Evolutionary conservation across 2,329 filamentous ascomycete genomes (phyloP), one percentile per base, ranked within the genome.

Genomic region (Bretziella fagacearum): DNA sequence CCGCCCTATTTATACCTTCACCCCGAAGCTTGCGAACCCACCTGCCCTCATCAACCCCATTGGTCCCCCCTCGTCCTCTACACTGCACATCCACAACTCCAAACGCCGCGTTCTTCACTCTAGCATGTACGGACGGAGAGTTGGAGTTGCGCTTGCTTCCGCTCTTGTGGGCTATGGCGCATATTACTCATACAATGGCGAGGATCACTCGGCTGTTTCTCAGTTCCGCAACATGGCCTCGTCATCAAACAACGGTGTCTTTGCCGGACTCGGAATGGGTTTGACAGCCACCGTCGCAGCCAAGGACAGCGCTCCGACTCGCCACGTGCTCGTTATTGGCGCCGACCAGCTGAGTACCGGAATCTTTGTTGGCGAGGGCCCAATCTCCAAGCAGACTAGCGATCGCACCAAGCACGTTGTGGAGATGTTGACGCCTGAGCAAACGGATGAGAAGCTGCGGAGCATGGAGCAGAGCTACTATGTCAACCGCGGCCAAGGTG

Each of bases 361-460:
- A 20, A 83, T 84, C 6, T 79, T 95, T 52, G 77, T 85, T 15
- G 84, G 83, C 50, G 83, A 93, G 56, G 82, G 79, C 5, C 86
- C 89, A 17, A 76, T 98, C 51, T 83, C 82, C 39, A 98, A 98
- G 65, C 74, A 83, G 56, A 85, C 81, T 3, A 82, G 87, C 63
- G 81, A 85, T 59, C 81, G 81, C 60, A n/a, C n/a, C n/a, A 76
- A 81, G 53, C 84, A 82, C 58, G 81, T 95, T 27, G 69, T 98
- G 51, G 89, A 95, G 67, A 98, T 98, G 89, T 69, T 98, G 63
- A 93, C 84, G 8, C 83, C 89, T 1, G 89, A 95, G 50, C 87
- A 98, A 69, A 86, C 85, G 20, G 93, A 86, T 11, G 75, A 84
- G 57, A 93, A 89, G 66, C 66, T 98, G 56, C 74, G 91, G 55